Conservation (phyloP, 257 asterid genomes). For the Capsicum pubescens region DNA sequence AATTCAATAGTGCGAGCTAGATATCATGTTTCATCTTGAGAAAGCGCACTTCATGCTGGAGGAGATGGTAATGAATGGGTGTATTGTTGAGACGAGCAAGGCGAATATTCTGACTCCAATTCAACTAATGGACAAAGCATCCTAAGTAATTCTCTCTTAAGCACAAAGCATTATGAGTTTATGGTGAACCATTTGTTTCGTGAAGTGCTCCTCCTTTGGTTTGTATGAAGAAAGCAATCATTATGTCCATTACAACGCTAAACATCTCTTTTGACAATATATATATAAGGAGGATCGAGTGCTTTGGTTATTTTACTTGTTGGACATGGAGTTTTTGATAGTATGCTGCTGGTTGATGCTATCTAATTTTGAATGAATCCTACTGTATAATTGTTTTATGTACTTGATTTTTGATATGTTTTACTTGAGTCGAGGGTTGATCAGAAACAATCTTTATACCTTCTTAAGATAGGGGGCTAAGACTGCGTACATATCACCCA, state of each 20-base stretch:
- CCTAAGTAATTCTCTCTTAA: constrained; percentile 37
- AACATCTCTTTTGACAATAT: constrained; percentile 8
- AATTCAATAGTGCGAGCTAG: constrained; percentile 80
- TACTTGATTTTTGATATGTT: no score
- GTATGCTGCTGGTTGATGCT: neutral
- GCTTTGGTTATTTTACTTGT: constrained; percentile 19
- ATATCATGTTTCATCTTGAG: constrained; percentile 95
- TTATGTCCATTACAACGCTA: neutral
- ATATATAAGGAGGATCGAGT: neutral
- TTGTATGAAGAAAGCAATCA: neutral
- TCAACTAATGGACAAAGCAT: constrained; percentile 85
- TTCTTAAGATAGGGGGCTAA: no score
- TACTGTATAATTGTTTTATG: no score
- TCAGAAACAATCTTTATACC: no score
- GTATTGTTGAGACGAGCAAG: constrained; percentile 93
- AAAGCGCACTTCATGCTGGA: constrained; percentile 98
- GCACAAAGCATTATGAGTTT: constrained; percentile 29
- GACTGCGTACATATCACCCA: no score
- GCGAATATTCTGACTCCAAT: constrained; percentile 76
- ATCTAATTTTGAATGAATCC: no score
- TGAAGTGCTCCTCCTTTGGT: neutral
- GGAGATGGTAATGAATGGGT: constrained; percentile 97
- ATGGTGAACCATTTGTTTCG: neutral
- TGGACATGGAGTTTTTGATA: constrained; percentile 14
- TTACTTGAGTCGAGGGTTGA: no score